Base-by-base conservation (phyloP, 805 yeast genomes). In the Crinitomyces ghanaensis region DNA sequence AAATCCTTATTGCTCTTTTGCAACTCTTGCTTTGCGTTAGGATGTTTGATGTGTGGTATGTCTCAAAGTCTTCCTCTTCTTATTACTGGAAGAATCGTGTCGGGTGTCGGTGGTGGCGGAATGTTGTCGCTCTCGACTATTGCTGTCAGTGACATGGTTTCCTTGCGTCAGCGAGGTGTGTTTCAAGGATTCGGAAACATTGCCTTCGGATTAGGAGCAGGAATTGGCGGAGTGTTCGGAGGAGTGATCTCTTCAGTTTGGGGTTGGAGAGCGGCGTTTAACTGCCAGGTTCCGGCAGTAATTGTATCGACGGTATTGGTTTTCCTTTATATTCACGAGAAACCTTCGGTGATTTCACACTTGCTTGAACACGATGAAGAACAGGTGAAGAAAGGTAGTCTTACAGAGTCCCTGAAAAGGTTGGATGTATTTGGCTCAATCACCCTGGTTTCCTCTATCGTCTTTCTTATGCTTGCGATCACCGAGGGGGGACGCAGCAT, bases 71-170 rank as follows among this genome's bases (percentile, higher is more conserved):
- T 79, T 68, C 54, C 62, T 39, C 63, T 68, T 64, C 57, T 79
- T 24, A 75, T 80, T 34, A 76, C 70, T 2, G 88, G 85, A 1
- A 64, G 93, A 45, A 76, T 82, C 40, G 63, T 84, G 32, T 75
- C 93, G 17, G 95, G 95, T 13, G 68, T 80, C 36, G 95, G 95
- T 8, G 94, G 93, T n/a, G 91, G 93, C 4, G 95, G 95, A 1
- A 69, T 84, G 48, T 72, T 77, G 32, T 67, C 86, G 0, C 59
- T 83, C 44, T 70, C 82, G 12, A 76, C 93, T 5, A 78, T 84
- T 37, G 67, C 85, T 2, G 68, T 78, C 45, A 72, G 82, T 18
- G 95, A 84, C 54, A 60, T 82, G 30, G 76, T 85, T 18, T 75
- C 91, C 2, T 65, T 79, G 40, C 65, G 91, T 35, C 72, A 77